Percentiles rank a stretch among this genome's conserved stretches.
Evolutionary conservation across 1,139 yeast genomes (phyloP).

Genomic region (Diutina rugosa): DNA sequence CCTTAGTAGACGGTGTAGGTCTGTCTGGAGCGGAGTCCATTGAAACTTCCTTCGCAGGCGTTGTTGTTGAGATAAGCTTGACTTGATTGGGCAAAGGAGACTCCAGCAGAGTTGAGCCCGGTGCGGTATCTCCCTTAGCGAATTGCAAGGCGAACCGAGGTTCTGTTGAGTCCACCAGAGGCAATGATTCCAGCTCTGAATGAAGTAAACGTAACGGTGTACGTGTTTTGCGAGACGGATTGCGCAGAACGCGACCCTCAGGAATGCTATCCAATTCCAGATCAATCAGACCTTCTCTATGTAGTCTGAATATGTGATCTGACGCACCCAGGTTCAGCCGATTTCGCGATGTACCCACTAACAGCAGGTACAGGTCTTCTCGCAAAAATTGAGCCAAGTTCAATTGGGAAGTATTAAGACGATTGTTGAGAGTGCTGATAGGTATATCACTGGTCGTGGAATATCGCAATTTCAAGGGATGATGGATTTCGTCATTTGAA

Average conservation of each 20-base stretch:
- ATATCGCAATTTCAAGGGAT: slow-evolving; percentile 28
- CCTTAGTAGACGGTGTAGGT: neutral
- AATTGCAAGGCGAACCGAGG: neutral
- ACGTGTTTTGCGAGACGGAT: slow-evolving; percentile 2
- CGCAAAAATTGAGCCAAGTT: slow-evolving; percentile 18
- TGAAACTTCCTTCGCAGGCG: neutral
- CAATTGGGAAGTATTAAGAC: slow-evolving; percentile 26
- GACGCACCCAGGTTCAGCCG: neutral
- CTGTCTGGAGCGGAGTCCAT: neutral
- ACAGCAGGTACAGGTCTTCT: slow-evolving; percentile 2
- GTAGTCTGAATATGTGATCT: neutral
- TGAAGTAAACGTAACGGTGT: neutral
- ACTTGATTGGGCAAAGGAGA: neutral
- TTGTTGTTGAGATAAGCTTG: neutral
- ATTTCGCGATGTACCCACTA: neutral
- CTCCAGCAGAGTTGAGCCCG: neutral
- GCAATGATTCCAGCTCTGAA: slow-evolving; percentile 1
- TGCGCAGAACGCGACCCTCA: slow-evolving; percentile 1
- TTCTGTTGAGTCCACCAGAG: neutral
- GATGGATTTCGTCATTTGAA: slow-evolving; percentile 24
- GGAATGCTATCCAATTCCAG: slow-evolving; percentile 1
- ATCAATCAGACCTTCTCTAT: neutral
- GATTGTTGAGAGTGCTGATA: slow-evolving; percentile 24
- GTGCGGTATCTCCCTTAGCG: neutral
- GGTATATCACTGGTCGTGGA: slow-evolving; percentile 29